These are phyloP conservation scores for Trichoderma asperelloides DNA, from an alignment of 495 filamentous ascomycete genomes.

Conservation along the genomic window DNA sequence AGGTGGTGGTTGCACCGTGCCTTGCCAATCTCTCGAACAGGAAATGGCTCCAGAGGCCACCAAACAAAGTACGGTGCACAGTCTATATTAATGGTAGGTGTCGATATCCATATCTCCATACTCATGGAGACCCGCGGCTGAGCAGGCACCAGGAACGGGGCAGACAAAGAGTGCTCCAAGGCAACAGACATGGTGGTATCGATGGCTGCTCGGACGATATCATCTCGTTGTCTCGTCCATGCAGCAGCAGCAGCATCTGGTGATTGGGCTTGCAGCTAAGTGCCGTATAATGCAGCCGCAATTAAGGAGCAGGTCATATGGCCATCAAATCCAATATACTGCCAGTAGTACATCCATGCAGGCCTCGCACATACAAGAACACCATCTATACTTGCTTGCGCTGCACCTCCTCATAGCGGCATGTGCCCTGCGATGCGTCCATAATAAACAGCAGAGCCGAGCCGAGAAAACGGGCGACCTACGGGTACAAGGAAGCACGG, in stretches of 20 bases:
- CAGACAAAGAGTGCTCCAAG: too few species aligned
- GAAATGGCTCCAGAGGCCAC: not conserved
- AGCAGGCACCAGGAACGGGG: too few species aligned
- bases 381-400: too few species aligned
- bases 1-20: not conserved
- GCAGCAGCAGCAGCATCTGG: not conserved
- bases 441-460: not conserved
- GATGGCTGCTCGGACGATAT: too few species aligned
- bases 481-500: not conserved
- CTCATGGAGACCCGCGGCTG: too few species aligned
- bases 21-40: conserved; percentile 1
- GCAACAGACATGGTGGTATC: too few species aligned
- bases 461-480: not conserved
- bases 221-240: too few species aligned
- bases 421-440: not conserved
- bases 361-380: not conserved
- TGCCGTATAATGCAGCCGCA: not conserved
- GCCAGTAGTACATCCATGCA: not conserved
- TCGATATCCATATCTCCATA: too few species aligned
- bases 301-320: conserved; percentile 1
- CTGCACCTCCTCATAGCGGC: too few species aligned
- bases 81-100: too few species aligned
- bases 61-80: not conserved
- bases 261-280: not conserved
- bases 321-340: not conserved